Evolutionary conservation across 1,284 basidiomycete species (phyloP).

Genomic region (Malassezia nana): DNA sequence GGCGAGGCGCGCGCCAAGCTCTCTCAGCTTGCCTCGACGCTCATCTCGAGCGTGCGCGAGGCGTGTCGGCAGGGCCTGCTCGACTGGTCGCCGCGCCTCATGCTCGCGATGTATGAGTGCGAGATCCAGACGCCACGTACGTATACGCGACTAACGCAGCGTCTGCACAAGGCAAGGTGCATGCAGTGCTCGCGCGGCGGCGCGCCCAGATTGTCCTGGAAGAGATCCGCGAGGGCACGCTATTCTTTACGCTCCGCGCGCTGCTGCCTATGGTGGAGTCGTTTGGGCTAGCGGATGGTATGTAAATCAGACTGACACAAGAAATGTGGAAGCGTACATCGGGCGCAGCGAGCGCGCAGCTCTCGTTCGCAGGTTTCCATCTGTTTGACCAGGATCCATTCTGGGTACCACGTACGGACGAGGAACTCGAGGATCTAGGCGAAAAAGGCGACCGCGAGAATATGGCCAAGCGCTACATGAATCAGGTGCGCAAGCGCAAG

Average conservation of each 20-base stretch:
- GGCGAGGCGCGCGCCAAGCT: slow-evolving; percentile 51
- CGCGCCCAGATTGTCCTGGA: slow-evolving; percentile 85
- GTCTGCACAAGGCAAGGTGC: slow-evolving; percentile 94
- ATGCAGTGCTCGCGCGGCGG: slow-evolving; percentile 82
- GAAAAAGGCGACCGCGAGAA: slow-evolving; percentile 90
- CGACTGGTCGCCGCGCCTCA: slow-evolving; percentile 93
- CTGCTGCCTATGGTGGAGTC: slow-evolving; percentile 91
- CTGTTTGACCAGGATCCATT: slow-evolving; percentile 64
- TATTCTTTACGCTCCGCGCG: slow-evolving; percentile 83
- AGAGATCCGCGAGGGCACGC: slow-evolving; percentile 97
- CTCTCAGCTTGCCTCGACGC: slow-evolving; percentile 71
- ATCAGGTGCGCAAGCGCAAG: slow-evolving; percentile 60
- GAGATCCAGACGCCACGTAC: slow-evolving; percentile 94
- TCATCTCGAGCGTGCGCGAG: slow-evolving; percentile 80
- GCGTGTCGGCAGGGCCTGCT: slow-evolving; percentile 76
- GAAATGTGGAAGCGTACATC: slow-evolving; percentile 94
- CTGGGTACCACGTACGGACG: slow-evolving; percentile 97
- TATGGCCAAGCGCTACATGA: slow-evolving; percentile 89
- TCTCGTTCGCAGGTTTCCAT: slow-evolving; percentile 75
- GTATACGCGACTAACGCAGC: slow-evolving; percentile 56
- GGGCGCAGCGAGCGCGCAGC: slow-evolving; percentile 88
- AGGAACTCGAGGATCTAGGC: slow-evolving; percentile 92
- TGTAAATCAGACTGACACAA: slow-evolving; percentile 47
- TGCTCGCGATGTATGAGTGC: slow-evolving; percentile 97
- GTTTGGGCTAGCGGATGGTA: slow-evolving; percentile 94